Percentiles rank a stretch among this genome's conserved stretches.
phyloP scores from a whole-genome alignment of 345 rosid genomes.

The Dipteronia sinensis region DNA sequence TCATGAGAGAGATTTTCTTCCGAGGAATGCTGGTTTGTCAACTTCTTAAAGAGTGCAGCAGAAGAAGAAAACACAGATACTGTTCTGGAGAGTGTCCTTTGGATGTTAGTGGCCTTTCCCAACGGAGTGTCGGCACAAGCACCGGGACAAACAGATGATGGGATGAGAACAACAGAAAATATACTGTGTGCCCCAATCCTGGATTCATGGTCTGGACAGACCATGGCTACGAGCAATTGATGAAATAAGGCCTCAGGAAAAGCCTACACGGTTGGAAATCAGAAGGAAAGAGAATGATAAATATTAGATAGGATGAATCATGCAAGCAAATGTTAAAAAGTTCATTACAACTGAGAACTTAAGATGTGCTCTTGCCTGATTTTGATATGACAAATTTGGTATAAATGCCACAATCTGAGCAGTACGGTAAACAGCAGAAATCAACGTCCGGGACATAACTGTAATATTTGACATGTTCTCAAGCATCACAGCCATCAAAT shows the following conservation, averaged over 20 bases:
- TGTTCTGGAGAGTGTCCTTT: constrained; percentile 66
- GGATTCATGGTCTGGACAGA: constrained; percentile 60
- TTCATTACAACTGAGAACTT: neutral
- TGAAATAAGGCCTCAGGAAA: constrained; percentile 74
- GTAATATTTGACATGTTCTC: constrained; percentile 73
- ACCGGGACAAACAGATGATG: constrained; percentile 63
- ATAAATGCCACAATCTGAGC: constrained; percentile 71
- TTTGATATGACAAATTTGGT: constrained; percentile 65
- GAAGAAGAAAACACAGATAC: constrained; percentile 78
- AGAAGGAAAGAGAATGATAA: neutral
- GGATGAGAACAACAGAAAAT: constrained; percentile 72
- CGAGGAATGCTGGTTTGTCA: constrained; percentile 41
- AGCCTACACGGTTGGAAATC: constrained; percentile 41
- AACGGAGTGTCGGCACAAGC: constrained; percentile 32
- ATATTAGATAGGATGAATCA: constrained; percentile 3
- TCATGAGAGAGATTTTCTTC: constrained; percentile 28
- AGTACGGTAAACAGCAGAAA: constrained; percentile 61
- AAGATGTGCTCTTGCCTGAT: constrained; percentile 48
- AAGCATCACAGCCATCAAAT: constrained; percentile 79
- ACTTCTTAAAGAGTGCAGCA: constrained; percentile 66
- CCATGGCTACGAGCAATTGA: constrained; percentile 70
- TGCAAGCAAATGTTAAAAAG: neutral
- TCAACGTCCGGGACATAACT: constrained; percentile 65
- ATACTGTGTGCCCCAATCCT: constrained; percentile 72
- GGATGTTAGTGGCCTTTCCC: constrained; percentile 43